phyloP scores from a whole-genome alignment of 352 stramenopile species.

The Thalassiosira ordinaria region DNA sequence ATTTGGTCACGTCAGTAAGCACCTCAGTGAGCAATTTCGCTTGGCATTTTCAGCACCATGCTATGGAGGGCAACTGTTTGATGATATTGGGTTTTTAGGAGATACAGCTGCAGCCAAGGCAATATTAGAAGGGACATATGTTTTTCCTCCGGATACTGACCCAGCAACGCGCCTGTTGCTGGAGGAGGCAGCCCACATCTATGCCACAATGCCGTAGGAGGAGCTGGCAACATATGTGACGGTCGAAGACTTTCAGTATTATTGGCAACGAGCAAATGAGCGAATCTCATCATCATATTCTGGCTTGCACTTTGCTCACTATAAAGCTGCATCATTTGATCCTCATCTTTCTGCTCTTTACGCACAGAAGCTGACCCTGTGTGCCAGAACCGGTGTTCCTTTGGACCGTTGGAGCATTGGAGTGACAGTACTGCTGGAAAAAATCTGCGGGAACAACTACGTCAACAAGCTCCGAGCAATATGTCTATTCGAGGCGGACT shows the following conservation, averaged over 20 bases:
- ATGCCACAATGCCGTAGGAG: neutral
- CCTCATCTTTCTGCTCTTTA: neutral
- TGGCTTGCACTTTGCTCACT: neutral
- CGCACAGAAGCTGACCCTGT: neutral
- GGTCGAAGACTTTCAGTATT: constrained; percentile 11
- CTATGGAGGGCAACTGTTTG: neutral
- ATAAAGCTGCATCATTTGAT: constrained; percentile 1
- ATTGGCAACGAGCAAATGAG: neutral
- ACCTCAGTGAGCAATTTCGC: neutral
- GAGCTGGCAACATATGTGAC: constrained; percentile 6
- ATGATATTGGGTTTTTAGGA: constrained; percentile 2
- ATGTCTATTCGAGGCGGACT: constrained; percentile 44
- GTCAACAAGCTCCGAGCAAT: constrained; percentile 35
- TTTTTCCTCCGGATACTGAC: neutral
- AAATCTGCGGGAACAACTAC: constrained; percentile 14
- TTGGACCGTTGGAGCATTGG: neutral
- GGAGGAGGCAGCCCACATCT: neutral
- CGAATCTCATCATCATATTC: neutral
- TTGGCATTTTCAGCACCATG: neutral
- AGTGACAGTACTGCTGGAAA: constrained; percentile 1
- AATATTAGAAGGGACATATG: constrained; percentile 1
- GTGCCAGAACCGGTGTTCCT: neutral
- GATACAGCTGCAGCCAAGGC: neutral
- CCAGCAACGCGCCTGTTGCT: neutral
- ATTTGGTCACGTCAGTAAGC: neutral